Base-by-base conservation (phyloP, 495 filamentous ascomycete genomes). In the Tuber borchii region DNA sequence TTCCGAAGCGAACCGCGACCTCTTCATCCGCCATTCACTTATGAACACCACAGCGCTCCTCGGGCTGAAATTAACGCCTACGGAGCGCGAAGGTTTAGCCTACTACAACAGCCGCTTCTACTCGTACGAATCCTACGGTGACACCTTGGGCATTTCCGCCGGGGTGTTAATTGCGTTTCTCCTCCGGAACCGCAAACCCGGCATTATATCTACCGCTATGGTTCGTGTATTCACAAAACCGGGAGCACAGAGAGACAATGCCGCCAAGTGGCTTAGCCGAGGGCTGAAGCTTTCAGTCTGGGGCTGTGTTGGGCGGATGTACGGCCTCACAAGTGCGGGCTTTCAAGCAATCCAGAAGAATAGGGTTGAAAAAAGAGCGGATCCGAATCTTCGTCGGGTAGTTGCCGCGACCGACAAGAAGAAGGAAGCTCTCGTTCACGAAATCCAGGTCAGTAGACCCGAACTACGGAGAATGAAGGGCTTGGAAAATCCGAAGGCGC, bases 91-190 rank as follows among this genome's bases (percentile, higher is more conserved):
- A 45, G 77, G 44, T 1, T 51, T 82, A 45, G 39, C 80, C 31
- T 81, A 82, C 71, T 82, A 82, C 70, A 65, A 79, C 43, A 39
- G 69, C 31, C 46, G 78, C 20, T 81, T 82, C 43, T 82, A 82
- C 74, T 45, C 76, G 0, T 78, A 81, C 56, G 76, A 82, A 40
- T 78, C 80, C 20, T 78, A 77, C 48, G 80, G 79, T 22, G 73
- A 76, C 56, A 9, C 76, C 37, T 20, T 76, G 6, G 80, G 80
- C 10, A 75, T 72, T 34, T 9, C 72, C 1, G 40, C 72, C 20
- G 80, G 80, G 22, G 31, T 68, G 0, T 19, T 73, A 0, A 48
- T 82, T 31, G 76, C 74, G 14, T 71, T 37, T 22, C 39, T 65
- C 19, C 70, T 79, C 2, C 76, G 70, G 0, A 46, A 75, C 26